Percentiles rank a stretch among this genome's conserved stretches.
phyloP scores from a whole-genome alignment of 495 filamentous ascomycete species.

The Trichoderma orchidacearum region DNA sequence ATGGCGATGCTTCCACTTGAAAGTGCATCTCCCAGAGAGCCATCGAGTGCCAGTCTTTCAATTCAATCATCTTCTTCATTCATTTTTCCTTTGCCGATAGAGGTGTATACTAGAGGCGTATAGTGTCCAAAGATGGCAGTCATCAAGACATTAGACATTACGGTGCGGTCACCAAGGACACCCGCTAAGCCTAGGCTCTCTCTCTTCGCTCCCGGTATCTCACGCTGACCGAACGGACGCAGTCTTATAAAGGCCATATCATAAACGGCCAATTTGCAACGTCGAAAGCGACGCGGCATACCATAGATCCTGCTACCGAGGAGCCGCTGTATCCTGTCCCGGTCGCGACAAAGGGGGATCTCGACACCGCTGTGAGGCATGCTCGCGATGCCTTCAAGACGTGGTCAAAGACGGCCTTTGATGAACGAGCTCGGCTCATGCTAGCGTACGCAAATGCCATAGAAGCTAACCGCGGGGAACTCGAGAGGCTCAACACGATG shows the following conservation, averaged over 20 bases:
- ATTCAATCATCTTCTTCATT: too few species aligned
- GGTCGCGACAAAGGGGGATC: constrained; percentile 26
- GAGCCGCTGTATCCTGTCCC: constrained; percentile 32
- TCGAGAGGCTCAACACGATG: constrained; percentile 6
- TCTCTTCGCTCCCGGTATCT: background rate
- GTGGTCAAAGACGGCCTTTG: constrained; percentile 25
- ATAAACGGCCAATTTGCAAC: constrained; percentile 28
- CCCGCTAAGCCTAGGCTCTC: background rate
- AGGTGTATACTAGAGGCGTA: background rate
- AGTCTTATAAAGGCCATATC: constrained; percentile 18
- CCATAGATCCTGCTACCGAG: constrained; percentile 31
- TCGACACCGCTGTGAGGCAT: constrained; percentile 35
- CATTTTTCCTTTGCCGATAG: background rate
- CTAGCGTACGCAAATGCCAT: constrained; percentile 30
- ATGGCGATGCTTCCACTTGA: too few species aligned
- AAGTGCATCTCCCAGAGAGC: too few species aligned
- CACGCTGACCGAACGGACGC: background rate
- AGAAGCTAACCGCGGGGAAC: constrained; percentile 11
- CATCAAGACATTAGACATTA: background rate
- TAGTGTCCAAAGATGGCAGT: background rate
- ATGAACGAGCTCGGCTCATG: constrained; percentile 39
- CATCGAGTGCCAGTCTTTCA: too few species aligned
- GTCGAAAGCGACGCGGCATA: constrained; percentile 13
- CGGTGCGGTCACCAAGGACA: background rate
- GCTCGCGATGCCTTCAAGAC: constrained; percentile 29